These are phyloP conservation scores for Thelonectria blattea DNA, from an alignment of 2,329 filamentous ascomycete genomes.

Conservation along the genomic window DNA sequence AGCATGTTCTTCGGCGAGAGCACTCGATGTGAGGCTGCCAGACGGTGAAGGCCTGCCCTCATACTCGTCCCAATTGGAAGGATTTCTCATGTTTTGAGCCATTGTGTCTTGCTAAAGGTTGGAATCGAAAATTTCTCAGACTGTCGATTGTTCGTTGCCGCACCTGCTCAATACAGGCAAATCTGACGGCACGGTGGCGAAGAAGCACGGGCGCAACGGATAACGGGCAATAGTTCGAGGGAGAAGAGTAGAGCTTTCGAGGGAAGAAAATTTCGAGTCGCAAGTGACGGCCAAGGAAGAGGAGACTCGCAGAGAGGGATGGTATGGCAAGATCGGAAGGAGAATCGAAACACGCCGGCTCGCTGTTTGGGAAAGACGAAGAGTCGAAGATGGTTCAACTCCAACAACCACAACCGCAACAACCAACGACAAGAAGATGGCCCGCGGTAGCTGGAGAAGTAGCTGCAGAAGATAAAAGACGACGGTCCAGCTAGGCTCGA, in stretches of 20 bases:
- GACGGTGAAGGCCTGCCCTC: slow-evolving; percentile 50
- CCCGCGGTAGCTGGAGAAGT: not conserved
- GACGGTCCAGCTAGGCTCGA: not conserved
- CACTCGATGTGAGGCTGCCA: slow-evolving; percentile 51
- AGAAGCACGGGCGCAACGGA: slow-evolving; percentile 12
- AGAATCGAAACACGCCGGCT: not conserved
- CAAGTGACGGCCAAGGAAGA: not conserved
- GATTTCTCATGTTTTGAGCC: slow-evolving; percentile 44
- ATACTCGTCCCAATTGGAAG: slow-evolving; percentile 55
- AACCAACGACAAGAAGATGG: not conserved
- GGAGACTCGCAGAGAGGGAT: not conserved
- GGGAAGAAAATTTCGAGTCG: not conserved
- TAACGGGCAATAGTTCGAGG: slow-evolving; percentile 4
- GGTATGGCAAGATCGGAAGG: not conserved
- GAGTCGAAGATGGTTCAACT: not conserved
- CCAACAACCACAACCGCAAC: not conserved
- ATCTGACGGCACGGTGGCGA: slow-evolving; percentile 17
- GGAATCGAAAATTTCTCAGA: not conserved
- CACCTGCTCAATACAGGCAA: not conserved
- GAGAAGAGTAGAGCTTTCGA: slow-evolving; percentile 4
- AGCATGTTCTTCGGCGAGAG: slow-evolving; percentile 53
- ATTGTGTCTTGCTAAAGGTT: slow-evolving; percentile 28
- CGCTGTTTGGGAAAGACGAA: not conserved
- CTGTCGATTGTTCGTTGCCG: slow-evolving; percentile 1
- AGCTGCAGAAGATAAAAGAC: not conserved